Percentiles rank a stretch among this genome's conserved stretches.
phyloP scores from a whole-genome alignment of 2,329 filamentous ascomycete genomes.

The Capronia coronata region DNA sequence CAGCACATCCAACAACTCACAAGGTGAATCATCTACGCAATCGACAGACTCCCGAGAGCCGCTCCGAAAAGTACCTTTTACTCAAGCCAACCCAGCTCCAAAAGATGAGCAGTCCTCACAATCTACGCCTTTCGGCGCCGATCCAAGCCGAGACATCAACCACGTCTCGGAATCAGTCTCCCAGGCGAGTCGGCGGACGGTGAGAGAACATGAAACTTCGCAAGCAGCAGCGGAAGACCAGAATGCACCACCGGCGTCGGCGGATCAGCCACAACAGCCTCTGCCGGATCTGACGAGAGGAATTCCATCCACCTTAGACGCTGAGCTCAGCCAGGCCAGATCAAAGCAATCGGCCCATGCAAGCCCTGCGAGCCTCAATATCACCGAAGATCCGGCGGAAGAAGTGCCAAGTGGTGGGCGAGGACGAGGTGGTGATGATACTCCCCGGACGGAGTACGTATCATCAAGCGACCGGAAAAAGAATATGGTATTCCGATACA shows the following conservation, averaged over 20 bases:
- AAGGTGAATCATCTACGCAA: background rate
- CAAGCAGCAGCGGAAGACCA: background rate
- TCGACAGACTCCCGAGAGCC: conserved; percentile 9
- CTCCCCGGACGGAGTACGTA: conserved; percentile 74
- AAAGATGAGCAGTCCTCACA: conserved; percentile 7
- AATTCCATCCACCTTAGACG: conserved; percentile 82
- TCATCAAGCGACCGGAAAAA: conserved; percentile 84
- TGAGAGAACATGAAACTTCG: conserved; percentile 5
- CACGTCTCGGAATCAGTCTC: conserved; percentile 20
- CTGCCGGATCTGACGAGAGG: conserved; percentile 90
- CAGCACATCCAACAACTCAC: conserved; percentile 3
- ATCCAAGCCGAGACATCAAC: conserved; percentile 18
- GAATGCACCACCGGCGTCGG: background rate
- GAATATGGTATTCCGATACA: conserved; percentile 66
- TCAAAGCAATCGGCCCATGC: conserved; percentile 34
- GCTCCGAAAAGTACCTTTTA: conserved; percentile 16
- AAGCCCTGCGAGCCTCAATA: conserved; percentile 40
- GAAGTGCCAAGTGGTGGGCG: conserved; percentile 45
- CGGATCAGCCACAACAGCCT: conserved; percentile 50
- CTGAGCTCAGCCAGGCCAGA: conserved; percentile 55
- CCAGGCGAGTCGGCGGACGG: conserved; percentile 13
- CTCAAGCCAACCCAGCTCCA: conserved; percentile 1
- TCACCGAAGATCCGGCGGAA: conserved; percentile 49
- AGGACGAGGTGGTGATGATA: conserved; percentile 54
- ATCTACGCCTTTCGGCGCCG: conserved; percentile 12